phyloP scores from a whole-genome alignment of 202 grass and related monocot species.

The Digitaria exilis region DNA sequence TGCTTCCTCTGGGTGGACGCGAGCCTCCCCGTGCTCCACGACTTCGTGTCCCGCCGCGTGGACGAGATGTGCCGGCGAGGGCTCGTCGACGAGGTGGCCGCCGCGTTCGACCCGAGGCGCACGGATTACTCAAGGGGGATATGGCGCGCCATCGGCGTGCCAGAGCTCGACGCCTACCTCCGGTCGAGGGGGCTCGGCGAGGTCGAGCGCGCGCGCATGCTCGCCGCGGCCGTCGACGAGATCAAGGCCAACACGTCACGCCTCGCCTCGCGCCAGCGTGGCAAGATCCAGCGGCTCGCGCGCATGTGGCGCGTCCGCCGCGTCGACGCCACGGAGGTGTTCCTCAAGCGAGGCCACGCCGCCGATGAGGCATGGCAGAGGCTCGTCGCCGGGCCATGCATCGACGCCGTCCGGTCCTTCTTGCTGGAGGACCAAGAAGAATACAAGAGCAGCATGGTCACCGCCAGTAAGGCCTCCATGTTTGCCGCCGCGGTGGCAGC shows the following conservation, averaged over 20 bases:
- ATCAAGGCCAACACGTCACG: constrained; percentile 80
- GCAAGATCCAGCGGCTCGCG: constrained; percentile 69
- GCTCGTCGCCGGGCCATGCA: constrained; percentile 59
- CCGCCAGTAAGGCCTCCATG: constrained; percentile 24
- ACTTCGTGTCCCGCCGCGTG: constrained; percentile 70
- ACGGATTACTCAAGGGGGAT: constrained; percentile 69
- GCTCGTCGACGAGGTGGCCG: constrained; percentile 67
- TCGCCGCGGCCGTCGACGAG: constrained; percentile 63
- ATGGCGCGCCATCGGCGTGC: constrained; percentile 77
- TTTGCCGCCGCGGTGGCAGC: constrained; percentile 23
- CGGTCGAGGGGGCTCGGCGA: constrained; percentile 13
- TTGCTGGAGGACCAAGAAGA: constrained; percentile 44
- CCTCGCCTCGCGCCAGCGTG: constrained; percentile 63
- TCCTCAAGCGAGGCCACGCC: constrained; percentile 40
- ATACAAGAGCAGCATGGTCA: constrained; percentile 36
- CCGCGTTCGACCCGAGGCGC: constrained; percentile 45
- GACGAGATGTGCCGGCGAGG: constrained; percentile 74
- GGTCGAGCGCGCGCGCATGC: constrained; percentile 36
- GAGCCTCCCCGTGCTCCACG: constrained; percentile 52
- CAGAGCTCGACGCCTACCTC: constrained; percentile 77
- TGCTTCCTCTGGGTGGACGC: constrained; percentile 96
- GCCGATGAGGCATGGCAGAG: constrained; percentile 68
- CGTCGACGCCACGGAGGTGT: constrained; percentile 76
- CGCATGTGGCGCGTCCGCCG: constrained; percentile 64
- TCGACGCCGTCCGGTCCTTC: constrained; percentile 64